Base-by-base conservation (phyloP, 805 yeast genomes). In the Priceomyces haplophilus region DNA sequence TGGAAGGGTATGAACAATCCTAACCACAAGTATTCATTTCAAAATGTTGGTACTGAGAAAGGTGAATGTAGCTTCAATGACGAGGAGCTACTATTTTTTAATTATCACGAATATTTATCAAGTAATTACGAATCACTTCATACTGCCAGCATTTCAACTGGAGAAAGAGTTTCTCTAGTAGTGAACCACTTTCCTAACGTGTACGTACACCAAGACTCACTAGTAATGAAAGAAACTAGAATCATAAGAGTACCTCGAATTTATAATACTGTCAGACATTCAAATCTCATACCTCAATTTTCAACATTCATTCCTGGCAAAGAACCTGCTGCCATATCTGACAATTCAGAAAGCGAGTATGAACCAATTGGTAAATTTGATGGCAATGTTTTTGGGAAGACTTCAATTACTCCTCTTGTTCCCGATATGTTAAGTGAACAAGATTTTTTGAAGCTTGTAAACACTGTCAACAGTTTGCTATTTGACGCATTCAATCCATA, bases 181-280 rank as follows among this genome's bases (percentile, higher is more conserved):
- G 59, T 81, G 7, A 82, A 83, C 24, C 90, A 84, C 59, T 85
- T 82, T 54, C 89, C 88, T 4, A 81, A 82, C 49, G 63, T 72
- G 3, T 73, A 80, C 54, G 72, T 53, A 1, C 55, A 65, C 3
- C 45, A 39, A 3, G 53, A 52, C 6, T 63, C 78, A 2, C 41
- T 44, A 0, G 40, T 50, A 17, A 71, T 53, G 45, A 35, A 43
- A 15, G 43, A 52, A 6, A 78, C 85, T 0, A 62, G 91, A 45
- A 69, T 85, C n/a, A 82, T 84, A 3, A 56, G 90, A 40, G 68
- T 84, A 2, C 88, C 91, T 3, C 58, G 89, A 46, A 44, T 67
- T 1, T 78, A 72, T 43, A 63, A 64, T 13, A 50, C 55, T 1
- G 34, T 46, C 15, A 42, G 25, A 5, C 56, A 53, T 7, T 64